Conservation (phyloP, 2,329 filamentous ascomycete genomes). For the Rhinocladiella mackenziei region DNA sequence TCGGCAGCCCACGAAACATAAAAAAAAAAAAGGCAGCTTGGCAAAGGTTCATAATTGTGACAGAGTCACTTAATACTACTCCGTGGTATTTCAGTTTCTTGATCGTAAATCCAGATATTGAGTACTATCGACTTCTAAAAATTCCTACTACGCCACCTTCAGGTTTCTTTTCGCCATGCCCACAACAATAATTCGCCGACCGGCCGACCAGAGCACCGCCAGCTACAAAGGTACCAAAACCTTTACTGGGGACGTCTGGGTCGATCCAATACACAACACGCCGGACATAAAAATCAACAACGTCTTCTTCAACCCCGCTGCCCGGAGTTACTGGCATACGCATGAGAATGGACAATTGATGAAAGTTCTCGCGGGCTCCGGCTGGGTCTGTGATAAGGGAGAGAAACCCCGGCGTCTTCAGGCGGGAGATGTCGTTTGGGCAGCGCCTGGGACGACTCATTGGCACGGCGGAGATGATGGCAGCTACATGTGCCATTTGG, state of each 20-base stretch:
- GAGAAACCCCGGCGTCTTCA: slow-evolving; percentile 36
- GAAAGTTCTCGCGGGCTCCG: slow-evolving; percentile 39
- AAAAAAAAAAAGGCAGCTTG: too few species aligned
- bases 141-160: too few species aligned
- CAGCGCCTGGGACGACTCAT: slow-evolving; percentile 41
- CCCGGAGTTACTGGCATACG: slow-evolving; percentile 45
- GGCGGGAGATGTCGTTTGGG: slow-evolving; percentile 43
- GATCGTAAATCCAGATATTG: too few species aligned
- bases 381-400: slow-evolving; percentile 44
- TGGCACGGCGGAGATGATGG: slow-evolving; percentile 45
- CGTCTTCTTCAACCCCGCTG: slow-evolving; percentile 44
- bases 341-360: slow-evolving; percentile 46
- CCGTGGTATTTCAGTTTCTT: too few species aligned
- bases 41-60: too few species aligned
- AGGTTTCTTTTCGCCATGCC: too few species aligned
- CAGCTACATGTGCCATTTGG: slow-evolving; percentile 42
- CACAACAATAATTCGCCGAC: too few species aligned
- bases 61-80: too few species aligned
- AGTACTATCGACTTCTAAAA: too few species aligned
- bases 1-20: too few species aligned
- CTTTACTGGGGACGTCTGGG: slow-evolving; percentile 28
- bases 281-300: slow-evolving; percentile 35
- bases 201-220: too few species aligned
- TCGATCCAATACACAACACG: slow-evolving; percentile 25
- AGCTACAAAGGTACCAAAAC: too few species aligned